Percentiles rank a stretch among this genome's conserved stretches.
phyloP scores from a whole-genome alignment of 2,329 filamentous ascomycete species.

The Colletotrichum sp. region DNA sequence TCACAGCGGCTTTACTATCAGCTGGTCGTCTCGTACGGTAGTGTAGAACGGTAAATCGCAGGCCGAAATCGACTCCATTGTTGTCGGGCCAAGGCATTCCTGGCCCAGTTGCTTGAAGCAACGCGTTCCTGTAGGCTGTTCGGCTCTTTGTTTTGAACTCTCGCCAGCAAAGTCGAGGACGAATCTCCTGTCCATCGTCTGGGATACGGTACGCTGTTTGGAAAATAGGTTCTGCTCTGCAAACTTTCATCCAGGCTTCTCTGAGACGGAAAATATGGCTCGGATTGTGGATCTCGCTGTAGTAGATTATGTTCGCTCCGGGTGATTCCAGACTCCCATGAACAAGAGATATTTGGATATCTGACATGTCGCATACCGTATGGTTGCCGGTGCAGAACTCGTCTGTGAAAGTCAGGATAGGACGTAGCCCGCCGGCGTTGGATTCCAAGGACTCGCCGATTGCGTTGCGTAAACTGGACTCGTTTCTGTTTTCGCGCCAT shows the following conservation, averaged over 20 bases:
- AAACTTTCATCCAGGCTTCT: slow-evolving; percentile 29
- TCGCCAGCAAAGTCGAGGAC: neutral
- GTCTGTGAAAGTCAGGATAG: neutral
- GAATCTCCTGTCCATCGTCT: neutral
- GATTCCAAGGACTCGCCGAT: neutral
- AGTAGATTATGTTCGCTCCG: slow-evolving; percentile 27
- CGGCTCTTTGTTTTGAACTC: neutral
- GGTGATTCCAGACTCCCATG: slow-evolving; percentile 21
- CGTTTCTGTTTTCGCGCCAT: neutral
- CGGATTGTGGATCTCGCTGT: slow-evolving; percentile 21
- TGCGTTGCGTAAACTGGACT: neutral
- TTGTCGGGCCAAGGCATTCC: neutral
- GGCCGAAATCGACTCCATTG: neutral
- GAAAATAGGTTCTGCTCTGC: slow-evolving; percentile 29
- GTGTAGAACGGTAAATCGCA: neutral
- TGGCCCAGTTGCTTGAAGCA: neutral
- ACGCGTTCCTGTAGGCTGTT: neutral
- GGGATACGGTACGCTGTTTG: neutral
- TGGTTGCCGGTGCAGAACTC: neutral
- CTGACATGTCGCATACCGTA: neutral
- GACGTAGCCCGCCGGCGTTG: neutral
- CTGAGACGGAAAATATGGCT: slow-evolving; percentile 24
- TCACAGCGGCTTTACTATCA: neutral
- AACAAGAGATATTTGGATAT: slow-evolving; percentile 29
- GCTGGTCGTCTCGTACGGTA: neutral